These are phyloP conservation scores for Claviceps paspali DNA, from an alignment of 2,329 filamentous ascomycete species.

Conservation along the genomic window DNA sequence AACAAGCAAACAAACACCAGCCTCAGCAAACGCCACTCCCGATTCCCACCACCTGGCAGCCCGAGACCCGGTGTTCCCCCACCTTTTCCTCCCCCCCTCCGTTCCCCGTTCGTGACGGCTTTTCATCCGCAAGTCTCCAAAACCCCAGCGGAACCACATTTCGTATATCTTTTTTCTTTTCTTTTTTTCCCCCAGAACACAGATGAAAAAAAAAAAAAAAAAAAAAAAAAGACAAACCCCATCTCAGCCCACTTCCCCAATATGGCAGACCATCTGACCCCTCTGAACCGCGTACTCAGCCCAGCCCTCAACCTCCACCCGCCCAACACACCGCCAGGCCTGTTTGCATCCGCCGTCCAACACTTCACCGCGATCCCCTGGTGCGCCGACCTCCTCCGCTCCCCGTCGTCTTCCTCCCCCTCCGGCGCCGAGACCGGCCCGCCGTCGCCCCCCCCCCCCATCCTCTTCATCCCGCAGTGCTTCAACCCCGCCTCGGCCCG, in stretches of 20 bases:
- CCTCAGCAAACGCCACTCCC: too few relatives aligned
- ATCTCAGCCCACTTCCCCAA: neutral
- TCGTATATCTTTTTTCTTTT: too few relatives aligned
- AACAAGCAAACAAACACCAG: too few relatives aligned
- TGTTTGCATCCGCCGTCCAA: constrained; percentile 14
- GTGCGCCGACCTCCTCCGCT: constrained; percentile 17
- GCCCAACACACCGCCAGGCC: constrained; percentile 10
- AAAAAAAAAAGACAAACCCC: neutral
- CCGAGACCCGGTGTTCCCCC: too few relatives aligned
- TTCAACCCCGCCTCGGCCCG: constrained; percentile 14
- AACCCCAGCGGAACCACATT: too few relatives aligned
- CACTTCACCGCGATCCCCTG: constrained; percentile 22
- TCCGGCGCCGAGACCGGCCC: too few relatives aligned
- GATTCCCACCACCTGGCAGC: too few relatives aligned
- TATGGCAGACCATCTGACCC: neutral
- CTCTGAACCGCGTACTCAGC: constrained; percentile 15
- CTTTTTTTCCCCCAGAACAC: too few relatives aligned
- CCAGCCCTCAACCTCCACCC: constrained; percentile 16
- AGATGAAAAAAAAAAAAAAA: neutral
- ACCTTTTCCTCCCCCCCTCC: too few relatives aligned
- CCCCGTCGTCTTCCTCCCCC: neutral
- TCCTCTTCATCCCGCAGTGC: constrained; percentile 19
- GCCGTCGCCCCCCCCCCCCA: constrained; percentile 4
- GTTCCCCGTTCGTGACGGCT: too few relatives aligned
- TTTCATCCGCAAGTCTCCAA: too few relatives aligned